phyloP scores from a whole-genome alignment of 1,284 basidiomycete genomes.

The Leccinum ponderosum region DNA sequence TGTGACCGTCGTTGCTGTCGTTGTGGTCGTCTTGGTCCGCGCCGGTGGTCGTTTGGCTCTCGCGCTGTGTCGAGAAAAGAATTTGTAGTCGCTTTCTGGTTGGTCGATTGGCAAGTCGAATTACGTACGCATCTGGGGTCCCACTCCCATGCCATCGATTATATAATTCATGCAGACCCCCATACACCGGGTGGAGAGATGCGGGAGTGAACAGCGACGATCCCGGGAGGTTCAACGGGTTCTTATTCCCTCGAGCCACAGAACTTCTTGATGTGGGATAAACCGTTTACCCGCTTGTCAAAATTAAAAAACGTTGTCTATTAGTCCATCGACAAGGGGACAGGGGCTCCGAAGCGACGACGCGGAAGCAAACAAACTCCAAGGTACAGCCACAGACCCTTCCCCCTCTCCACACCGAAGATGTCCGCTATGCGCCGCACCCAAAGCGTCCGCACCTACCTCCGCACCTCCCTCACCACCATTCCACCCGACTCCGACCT shows the following conservation, averaged over 20 bases:
- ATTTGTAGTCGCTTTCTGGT: constrained; percentile 7
- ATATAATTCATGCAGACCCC: constrained; percentile 21
- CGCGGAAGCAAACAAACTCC: background rate
- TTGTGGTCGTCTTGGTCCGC: constrained; percentile 5
- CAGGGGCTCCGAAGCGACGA: background rate
- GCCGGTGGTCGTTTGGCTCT: background rate
- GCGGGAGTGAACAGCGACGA: background rate
- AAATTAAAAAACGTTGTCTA: background rate
- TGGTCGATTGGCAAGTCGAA: constrained; percentile 18
- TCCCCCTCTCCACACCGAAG: background rate
- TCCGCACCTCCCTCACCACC: constrained; percentile 44
- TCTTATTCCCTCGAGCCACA: no score
- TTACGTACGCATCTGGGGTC: constrained; percentile 28
- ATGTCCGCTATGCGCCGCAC: constrained; percentile 47
- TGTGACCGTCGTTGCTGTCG: background rate
- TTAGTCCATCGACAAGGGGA: background rate
- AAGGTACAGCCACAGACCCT: background rate
- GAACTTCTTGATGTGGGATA: background rate
- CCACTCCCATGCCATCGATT: constrained; percentile 12
- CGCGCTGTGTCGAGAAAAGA: constrained; percentile 20
- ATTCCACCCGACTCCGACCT: constrained; percentile 50
- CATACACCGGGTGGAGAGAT: background rate
- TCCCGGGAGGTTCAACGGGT: background rate
- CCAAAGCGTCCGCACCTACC: constrained; percentile 56
- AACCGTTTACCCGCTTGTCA: background rate